A percentile compares a stretch with the other conserved stretches of the same genome.
Conservation (phyloP, 2,329 filamentous ascomycete genomes). For the Fusarium xylarioides region DNA sequence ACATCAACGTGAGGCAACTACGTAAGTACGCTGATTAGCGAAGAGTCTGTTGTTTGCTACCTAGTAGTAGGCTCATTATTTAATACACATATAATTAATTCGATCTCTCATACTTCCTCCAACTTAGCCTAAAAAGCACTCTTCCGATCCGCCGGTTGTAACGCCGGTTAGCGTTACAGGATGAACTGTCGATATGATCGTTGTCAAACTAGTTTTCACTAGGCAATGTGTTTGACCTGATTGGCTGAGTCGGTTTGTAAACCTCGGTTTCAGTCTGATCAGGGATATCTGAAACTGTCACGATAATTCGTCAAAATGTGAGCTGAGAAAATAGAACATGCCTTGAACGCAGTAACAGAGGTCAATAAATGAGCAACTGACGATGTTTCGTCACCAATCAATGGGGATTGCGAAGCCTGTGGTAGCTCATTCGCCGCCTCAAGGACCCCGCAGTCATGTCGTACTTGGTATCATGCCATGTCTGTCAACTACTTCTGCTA, state of each 20-base stretch:
- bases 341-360: not conserved
- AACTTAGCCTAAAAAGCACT: not conserved
- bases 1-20: not conserved
- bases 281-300: not conserved
- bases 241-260: constrained; percentile 1
- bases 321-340: not conserved
- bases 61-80: not conserved
- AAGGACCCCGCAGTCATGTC: constrained; percentile 26
- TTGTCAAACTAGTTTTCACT: not conserved
- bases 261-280: constrained; percentile 16
- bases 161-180: not conserved
- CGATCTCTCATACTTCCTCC: not conserved
- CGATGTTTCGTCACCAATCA: constrained; percentile 5
- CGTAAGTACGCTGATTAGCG: not conserved
- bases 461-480: constrained; percentile 4
- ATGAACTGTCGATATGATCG: not conserved
- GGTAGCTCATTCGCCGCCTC: constrained; percentile 11
- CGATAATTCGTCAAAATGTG: constrained; percentile 3
- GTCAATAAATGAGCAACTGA: not conserved
- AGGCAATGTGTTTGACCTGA: not conserved
- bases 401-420: not conserved
- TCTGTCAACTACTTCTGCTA: not conserved
- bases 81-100: not conserved
- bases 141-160: not conserved
- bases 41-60: not conserved